These are phyloP conservation scores for Huntiella omanensis DNA, from an alignment of 2,329 filamentous ascomycete species.

Conservation along the genomic window DNA sequence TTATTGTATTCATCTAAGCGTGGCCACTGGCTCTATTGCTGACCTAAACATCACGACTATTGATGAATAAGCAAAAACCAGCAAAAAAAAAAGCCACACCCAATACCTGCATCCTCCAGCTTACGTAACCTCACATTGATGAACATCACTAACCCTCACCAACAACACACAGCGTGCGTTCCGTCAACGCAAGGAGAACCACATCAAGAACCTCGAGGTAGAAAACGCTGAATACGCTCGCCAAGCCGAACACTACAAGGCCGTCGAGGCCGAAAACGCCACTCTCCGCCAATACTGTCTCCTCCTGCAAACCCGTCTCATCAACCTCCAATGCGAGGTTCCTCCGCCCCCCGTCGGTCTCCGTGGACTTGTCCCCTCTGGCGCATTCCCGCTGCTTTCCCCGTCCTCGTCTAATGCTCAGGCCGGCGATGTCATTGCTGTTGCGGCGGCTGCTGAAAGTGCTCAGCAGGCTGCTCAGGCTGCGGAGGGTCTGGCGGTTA, in stretches of 20 bases:
- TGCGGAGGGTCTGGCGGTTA: not conserved
- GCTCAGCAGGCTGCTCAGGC: not conserved
- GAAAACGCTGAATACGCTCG: constrained; percentile 67
- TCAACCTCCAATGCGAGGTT: constrained; percentile 68
- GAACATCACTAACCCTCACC: constrained; percentile 12
- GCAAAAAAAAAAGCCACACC: too few relatives aligned
- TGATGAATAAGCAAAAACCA: constrained; percentile 4
- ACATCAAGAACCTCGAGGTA: constrained; percentile 93
- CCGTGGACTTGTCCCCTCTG: not conserved
- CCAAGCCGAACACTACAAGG: constrained; percentile 60
- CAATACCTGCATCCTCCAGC: not conserved
- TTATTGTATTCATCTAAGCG: too few relatives aligned
- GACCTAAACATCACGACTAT: too few relatives aligned
- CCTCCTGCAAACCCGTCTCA: constrained; percentile 66
- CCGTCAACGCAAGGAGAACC: constrained; percentile 89
- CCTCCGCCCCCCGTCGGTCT: constrained; percentile 49
- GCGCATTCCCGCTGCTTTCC: not conserved
- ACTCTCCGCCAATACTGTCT: constrained; percentile 83
- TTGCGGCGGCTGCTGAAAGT: not conserved
- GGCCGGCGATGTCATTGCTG: not conserved
- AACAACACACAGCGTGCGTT: constrained; percentile 61
- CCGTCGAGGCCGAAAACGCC: constrained; percentile 76
- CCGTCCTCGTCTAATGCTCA: not conserved
- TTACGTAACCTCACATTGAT: constrained; percentile 13
- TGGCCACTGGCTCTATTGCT: too few relatives aligned